These are phyloP conservation scores for Chaetothyriales sp. DNA, from an alignment of 2,329 filamentous ascomycete species.

Conservation along the genomic window DNA sequence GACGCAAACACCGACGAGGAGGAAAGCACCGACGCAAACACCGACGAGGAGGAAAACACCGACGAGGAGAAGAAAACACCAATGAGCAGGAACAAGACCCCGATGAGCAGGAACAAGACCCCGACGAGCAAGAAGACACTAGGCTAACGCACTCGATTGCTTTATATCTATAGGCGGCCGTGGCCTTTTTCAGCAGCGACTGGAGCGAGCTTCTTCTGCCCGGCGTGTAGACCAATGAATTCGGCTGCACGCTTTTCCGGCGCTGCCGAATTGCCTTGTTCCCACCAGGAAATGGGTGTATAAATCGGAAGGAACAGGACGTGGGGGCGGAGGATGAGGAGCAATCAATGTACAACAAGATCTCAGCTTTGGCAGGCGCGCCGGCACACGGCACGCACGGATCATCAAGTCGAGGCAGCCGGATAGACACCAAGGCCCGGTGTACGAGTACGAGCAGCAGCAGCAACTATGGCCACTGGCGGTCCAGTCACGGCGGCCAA, in stretches of 20 bases:
- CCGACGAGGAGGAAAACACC: too few relatives aligned
- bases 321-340: not conserved
- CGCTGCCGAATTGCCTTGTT: not conserved
- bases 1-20: too few relatives aligned
- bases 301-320: not conserved
- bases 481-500: too few relatives aligned
- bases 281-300: not conserved
- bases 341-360: not conserved
- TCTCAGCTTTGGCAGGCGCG: not conserved
- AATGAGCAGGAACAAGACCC: too few relatives aligned
- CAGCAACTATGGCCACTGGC: too few relatives aligned
- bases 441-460: not conserved
- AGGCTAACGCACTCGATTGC: not conserved
- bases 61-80: too few relatives aligned
- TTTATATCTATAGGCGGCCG: not conserved
- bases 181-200: not conserved
- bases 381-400: not conserved
- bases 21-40: too few relatives aligned
- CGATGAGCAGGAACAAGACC: too few relatives aligned
- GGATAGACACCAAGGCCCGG: not conserved
- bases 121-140: not conserved
- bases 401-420: not conserved
- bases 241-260: not conserved
- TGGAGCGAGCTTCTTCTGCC: conserved; percentile 1
- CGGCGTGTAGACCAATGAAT: not conserved